Evolutionary conservation across 768 basidiomycete genomes (phyloP).

Genomic region (Cystobasidium ongulense): DNA sequence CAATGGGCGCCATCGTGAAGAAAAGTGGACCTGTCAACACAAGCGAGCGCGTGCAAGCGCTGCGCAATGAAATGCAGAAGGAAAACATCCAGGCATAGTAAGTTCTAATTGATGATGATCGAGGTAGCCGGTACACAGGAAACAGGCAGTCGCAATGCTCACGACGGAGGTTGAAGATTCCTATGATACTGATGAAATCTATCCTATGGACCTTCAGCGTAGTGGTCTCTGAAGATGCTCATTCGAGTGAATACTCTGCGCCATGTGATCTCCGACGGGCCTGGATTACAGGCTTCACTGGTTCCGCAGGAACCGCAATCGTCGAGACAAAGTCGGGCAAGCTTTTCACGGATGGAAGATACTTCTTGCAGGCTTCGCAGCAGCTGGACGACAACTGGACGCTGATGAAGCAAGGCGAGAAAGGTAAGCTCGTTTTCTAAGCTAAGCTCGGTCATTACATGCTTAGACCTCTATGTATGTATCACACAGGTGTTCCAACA

Average conservation of each 20-base stretch:
- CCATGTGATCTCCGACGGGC: constrained; percentile 52
- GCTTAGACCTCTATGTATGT: neutral
- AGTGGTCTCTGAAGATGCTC: constrained; percentile 86
- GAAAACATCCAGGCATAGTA: constrained; percentile 57
- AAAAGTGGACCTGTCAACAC: constrained; percentile 49
- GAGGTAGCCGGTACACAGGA: neutral
- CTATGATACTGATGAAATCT: neutral
- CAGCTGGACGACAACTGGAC: constrained; percentile 87
- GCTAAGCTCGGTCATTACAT: neutral
- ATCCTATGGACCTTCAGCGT: constrained; percentile 48
- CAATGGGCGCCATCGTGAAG: constrained; percentile 29
- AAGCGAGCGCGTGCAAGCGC: constrained; percentile 54
- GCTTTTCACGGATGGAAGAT: constrained; percentile 91
- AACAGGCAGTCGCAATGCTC: neutral
- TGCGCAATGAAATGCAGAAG: constrained; percentile 64
- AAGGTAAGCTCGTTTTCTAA: constrained; percentile 50
- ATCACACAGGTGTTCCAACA: constrained; percentile 62
- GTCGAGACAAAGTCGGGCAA: constrained; percentile 63
- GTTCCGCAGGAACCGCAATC: constrained; percentile 83
- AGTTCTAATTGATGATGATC: constrained; percentile 29
- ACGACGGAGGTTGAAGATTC: neutral
- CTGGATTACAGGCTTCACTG: constrained; percentile 87
- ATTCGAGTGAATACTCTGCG: constrained; percentile 51
- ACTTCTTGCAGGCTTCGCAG: constrained; percentile 83
- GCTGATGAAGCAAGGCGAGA: constrained; percentile 82